Base-by-base conservation (phyloP, 2,329 filamentous ascomycete genomes). In the Albophoma yamanashiensis region DNA sequence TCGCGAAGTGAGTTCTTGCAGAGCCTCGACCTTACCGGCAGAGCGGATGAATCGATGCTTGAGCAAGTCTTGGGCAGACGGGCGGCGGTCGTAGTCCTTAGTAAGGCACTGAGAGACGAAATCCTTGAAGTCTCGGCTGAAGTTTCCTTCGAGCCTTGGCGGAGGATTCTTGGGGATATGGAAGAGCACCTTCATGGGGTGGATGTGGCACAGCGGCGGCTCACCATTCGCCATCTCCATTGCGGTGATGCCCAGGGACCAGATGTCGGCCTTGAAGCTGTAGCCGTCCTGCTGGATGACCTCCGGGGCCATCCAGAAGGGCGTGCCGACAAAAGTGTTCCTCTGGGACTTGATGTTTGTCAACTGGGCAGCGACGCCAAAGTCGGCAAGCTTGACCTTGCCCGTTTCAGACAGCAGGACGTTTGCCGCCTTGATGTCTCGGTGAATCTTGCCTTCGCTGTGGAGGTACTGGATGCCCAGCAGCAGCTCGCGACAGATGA, bases 301-400 rank as follows among this genome's bases (percentile, higher is more conserved):
- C 71, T 96, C 92, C 1, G 92, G 92, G 0, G 92, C 92, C 92
- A 96, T 96, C 92, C 92, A 96, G 71, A 95, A 96, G 0, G 94
- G 94, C 0, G 93, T 97, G 25, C 94, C 94, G 25, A 99, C 94
- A 69, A 99, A 97, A 0, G 94, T 99, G 74, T 97, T 93, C 59
- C 94, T 86, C 73, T 97, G 92, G 2, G 93, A 97, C 75, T 97
- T 97, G 77, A 97, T 96, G 71, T 97, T 96, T 62, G 91, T 96
- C 68, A 99, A 81, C 73, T 99, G 94, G 38, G 94, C 93, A 9
- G 94, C 94, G 50, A 99, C 94, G 62, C 94, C 94, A 71, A 99
- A 99, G 75, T 99, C 93, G 47, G 93, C 93, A 66, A 97, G 81
- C 79, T 97, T 97, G 72, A 97, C 93, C 70, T 91, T 92, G 69